Base-by-base conservation (phyloP, 176 grass and related monocot genomes). In the Aegilops tauschii region DNA sequence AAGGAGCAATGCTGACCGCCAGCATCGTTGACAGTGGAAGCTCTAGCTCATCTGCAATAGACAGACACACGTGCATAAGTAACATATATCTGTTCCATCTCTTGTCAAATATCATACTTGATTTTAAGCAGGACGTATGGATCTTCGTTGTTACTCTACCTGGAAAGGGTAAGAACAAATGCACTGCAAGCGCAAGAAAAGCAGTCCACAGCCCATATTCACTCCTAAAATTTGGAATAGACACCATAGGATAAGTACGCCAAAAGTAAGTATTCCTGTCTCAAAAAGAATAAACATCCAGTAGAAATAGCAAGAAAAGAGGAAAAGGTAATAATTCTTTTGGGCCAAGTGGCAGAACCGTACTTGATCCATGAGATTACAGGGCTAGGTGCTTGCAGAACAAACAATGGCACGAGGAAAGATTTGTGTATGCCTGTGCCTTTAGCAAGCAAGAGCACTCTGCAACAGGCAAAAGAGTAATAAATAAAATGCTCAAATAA, bases 291-390 rank as follows among this genome's bases (percentile, higher is more conserved):
- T 45, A 45, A 45, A 45, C 42, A 45, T 45, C 42, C 42, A 45
- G 42, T 45, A 45, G 42, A 9, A 32, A 88, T 73, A 79, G 21
- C 23, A 58, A 77, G 54, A 9, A 17, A 89, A 25, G 61, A 6
- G 45, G 73, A 76, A 83, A 66, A 34, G 20, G 42, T 71, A 79
- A 84, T 54, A 14, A 61, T 79, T 42, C 5, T 10, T 72, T 76
- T 40, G 39, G 25, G 82, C 31, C 45, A 80, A 77, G 63, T 40
- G 79, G 76, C 6, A 27, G 27, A 36, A 84, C 72, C 93, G 94
- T 86, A 98, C 96, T 96, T 96, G 82, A 98, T 94, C 96, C 96
- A 98, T 69, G 92, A 90, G 54, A 98, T 89, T 68, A 95, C 54
- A 76, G 79, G 90, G 56, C 50, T 6, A 78, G 96, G 96, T 80